A percentile compares a stretch with the other conserved stretches of the same genome.
Conservation (phyloP, 2,329 filamentous ascomycete genomes). For the Botryosphaeria dothidea region DNA sequence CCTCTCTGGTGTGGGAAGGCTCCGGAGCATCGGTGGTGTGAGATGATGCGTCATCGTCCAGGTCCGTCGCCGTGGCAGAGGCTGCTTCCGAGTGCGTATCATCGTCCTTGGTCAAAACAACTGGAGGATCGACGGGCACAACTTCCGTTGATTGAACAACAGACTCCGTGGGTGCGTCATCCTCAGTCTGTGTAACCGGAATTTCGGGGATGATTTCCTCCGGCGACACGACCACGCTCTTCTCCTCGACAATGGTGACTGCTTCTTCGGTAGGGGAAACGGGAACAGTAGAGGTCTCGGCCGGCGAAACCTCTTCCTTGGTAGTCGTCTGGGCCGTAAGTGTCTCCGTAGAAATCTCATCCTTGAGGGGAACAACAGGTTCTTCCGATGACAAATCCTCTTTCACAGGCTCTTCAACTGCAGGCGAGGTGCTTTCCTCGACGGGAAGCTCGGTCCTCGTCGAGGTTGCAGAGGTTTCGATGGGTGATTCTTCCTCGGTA, state of each 20-base stretch:
- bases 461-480: neutral
- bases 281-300: neutral
- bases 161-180: neutral
- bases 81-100: neutral
- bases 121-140: conserved; percentile 2
- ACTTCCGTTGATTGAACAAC: neutral
- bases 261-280: neutral
- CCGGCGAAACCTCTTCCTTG: neutral
- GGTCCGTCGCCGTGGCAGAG: neutral
- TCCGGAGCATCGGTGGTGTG: neutral
- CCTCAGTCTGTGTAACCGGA: neutral
- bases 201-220: neutral
- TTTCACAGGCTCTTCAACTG: neutral
- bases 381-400: neutral
- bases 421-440: neutral
- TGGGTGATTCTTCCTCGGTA: neutral
- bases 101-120: conserved; percentile 4
- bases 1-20: neutral
- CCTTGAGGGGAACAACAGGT: neutral
- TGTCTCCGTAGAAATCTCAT: neutral
- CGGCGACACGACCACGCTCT: neutral
- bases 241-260: neutral
- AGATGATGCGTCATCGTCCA: neutral
- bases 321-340: neutral
- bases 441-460: neutral